Base-by-base conservation (phyloP, 2,329 filamentous ascomycete genomes). In the Alternaria rosae region DNA sequence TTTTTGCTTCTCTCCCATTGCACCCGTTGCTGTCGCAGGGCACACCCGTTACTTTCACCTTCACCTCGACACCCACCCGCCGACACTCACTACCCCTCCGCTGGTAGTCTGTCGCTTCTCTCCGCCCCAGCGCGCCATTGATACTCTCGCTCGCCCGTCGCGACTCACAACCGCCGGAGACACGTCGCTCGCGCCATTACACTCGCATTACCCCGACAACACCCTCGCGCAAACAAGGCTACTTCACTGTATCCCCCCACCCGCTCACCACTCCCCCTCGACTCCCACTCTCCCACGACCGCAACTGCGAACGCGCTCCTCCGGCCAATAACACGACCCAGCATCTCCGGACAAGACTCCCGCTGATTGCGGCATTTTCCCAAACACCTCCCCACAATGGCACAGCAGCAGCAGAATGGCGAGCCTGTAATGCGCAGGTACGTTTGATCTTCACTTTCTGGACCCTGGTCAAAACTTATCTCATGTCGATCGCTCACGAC, bases 401-500 rank as follows among this genome's bases (percentile, higher is more conserved):
- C 78, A 67, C 76, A 79, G 59, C 70, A 70, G 54, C 76, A 79
- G 62, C 70, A 70, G 57, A 77, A 77, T 65, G 75, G 76, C 67
- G 79, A 85, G 70, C 87, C 88, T 76, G 87, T 88, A 63, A 89
- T 89, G 82, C 85, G 87, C 83, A 89, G 89, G 89, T 91, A 87
- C 70, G 85, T 59, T 44, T 30, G 23, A 43, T 64, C 54, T 43
- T 26, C 58, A 55, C 54, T 44, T 56, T 41, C 21, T 43, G 35
- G 41, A 55, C 54, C 62, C 58, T 59, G 51, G 51, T 52, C 54
- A 26, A 42, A 43, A 38, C 44, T 44, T 41, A 20, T 52, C 7
- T 41, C 44, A 20, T 54, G 11, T 48, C 42, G 35, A 38, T 57
- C 35, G 26, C 47, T 41, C n/a, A 17, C 52, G 20, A n/a, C 30